Percentiles rank a stretch among this genome's conserved stretches.
These are phyloP conservation scores for Phytophthora agathidicida DNA, from an alignment of 352 stramenopile genomes.

Conservation along the genomic window DNA sequence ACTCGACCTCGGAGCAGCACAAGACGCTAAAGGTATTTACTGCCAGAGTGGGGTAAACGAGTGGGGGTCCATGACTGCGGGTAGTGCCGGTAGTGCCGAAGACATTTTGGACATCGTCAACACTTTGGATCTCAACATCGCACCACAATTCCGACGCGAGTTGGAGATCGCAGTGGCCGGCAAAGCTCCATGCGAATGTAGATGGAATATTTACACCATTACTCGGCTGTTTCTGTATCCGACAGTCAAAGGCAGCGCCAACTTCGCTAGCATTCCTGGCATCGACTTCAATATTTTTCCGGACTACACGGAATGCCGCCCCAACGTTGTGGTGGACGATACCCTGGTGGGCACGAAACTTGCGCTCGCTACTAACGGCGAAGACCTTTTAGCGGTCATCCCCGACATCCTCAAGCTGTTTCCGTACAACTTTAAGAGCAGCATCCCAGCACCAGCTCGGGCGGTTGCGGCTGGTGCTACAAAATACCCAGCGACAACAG, in stretches of 20 bases:
- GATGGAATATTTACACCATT: constrained; percentile 34
- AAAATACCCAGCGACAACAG: constrained; percentile 1
- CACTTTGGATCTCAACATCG: constrained; percentile 21
- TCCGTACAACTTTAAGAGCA: constrained; percentile 38
- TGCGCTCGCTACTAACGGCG: constrained; percentile 17
- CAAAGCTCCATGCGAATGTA: constrained; percentile 17
- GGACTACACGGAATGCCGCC: constrained; percentile 37
- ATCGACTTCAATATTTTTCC: constrained; percentile 38
- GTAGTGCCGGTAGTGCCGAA: constrained; percentile 22
- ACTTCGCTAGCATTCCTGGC: constrained; percentile 33
- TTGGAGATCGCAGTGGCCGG: constrained; percentile 25
- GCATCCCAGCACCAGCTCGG: constrained; percentile 1
- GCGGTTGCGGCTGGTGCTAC: constrained; percentile 5
- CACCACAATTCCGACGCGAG: constrained; percentile 23
- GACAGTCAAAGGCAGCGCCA: constrained; percentile 19
- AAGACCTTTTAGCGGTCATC: constrained; percentile 16
- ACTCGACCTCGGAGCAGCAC: constrained; percentile 10
- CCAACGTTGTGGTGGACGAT: constrained; percentile 16
- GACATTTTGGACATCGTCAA: constrained; percentile 28
- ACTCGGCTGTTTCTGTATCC: constrained; percentile 28
- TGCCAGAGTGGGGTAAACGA: constrained; percentile 38
- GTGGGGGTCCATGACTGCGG: constrained; percentile 27
- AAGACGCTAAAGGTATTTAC: constrained; percentile 24
- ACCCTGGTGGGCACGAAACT: constrained; percentile 24
- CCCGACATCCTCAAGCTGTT: constrained; percentile 32